phyloP scores from a whole-genome alignment of 2,329 filamentous ascomycete genomes.

The Pestalotiopsis sp. region DNA sequence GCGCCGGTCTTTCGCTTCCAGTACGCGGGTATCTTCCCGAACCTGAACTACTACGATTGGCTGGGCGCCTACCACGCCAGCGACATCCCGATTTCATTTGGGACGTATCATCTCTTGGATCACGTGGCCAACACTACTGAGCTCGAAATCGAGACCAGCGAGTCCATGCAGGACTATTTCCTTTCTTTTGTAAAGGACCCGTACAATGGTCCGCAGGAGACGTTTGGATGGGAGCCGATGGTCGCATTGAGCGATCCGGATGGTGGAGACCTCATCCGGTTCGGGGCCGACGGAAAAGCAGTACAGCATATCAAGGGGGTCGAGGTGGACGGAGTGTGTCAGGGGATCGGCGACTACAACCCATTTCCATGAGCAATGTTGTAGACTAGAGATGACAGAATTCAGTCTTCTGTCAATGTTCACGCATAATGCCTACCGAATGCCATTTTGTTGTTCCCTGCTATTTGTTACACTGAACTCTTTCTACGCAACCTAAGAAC shows the following conservation, averaged over 20 bases:
- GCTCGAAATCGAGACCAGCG: conserved; percentile 26
- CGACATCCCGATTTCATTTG: conserved; percentile 41
- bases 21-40: conserved; percentile 43
- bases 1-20: conserved; percentile 41
- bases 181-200: conserved; percentile 30
- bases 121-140: conserved; percentile 26
- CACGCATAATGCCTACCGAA: no score
- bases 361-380: conserved; percentile 9
- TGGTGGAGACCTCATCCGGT: conserved; percentile 27
- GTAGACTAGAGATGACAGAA: not conserved
- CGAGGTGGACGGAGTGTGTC: conserved; percentile 28
- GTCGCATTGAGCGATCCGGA: conserved; percentile 9
- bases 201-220: conserved; percentile 24
- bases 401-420: no score
- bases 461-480: no score
- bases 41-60: conserved; percentile 41
- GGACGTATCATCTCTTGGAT: conserved; percentile 34
- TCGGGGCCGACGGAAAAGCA: conserved; percentile 26
- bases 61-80: conserved; percentile 44
- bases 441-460: no score
- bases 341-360: conserved; percentile 10
- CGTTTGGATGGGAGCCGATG: conserved; percentile 15
- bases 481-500: no score
- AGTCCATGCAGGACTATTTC: conserved; percentile 30
- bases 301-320: conserved; percentile 25